These are phyloP conservation scores for Escovopsis sp. DNA, from an alignment of 2,329 filamentous ascomycete genomes.

Conservation along the genomic window DNA sequence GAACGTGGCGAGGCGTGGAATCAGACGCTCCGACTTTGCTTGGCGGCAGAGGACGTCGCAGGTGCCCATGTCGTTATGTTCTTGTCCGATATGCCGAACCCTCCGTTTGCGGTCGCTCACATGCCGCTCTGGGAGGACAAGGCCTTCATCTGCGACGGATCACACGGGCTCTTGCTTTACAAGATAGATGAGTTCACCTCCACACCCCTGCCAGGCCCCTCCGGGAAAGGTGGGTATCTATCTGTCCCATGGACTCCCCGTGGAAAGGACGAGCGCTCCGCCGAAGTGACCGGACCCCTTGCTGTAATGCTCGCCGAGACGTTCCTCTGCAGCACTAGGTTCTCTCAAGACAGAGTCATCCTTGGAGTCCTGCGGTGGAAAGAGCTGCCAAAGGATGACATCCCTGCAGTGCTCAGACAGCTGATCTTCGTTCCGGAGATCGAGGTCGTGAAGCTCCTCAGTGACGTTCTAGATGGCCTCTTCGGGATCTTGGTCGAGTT, in stretches of 20 bases:
- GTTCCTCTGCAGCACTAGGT: conserved; percentile 84
- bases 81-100: conserved; percentile 69
- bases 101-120: conserved; percentile 83
- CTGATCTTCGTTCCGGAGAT: conserved; percentile 93
- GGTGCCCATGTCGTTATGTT: conserved; percentile 81
- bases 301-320: conserved; percentile 69
- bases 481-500: conserved; percentile 87
- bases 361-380: conserved; percentile 79
- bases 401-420: conserved; percentile 62
- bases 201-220: conserved; percentile 41
- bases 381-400: conserved; percentile 54
- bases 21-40: conserved; percentile 68
- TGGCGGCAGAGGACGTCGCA: conserved; percentile 67
- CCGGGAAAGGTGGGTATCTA: conserved; percentile 76
- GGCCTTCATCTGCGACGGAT: conserved; percentile 77
- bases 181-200: conserved; percentile 85
- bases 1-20: conserved; percentile 75
- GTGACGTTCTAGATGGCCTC: conserved; percentile 76
- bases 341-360: conserved; percentile 82
- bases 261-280: conserved; percentile 49
- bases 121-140: conserved; percentile 88
- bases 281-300: conserved; percentile 66
- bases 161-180: conserved; percentile 71
- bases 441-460: conserved; percentile 88
- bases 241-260: conserved; percentile 65